Evolutionary conservation across 129 eudicot species (phyloP), one percentile per base, ranked within the genome.

Genomic region (Pseudognaphalium luteoalbum): DNA sequence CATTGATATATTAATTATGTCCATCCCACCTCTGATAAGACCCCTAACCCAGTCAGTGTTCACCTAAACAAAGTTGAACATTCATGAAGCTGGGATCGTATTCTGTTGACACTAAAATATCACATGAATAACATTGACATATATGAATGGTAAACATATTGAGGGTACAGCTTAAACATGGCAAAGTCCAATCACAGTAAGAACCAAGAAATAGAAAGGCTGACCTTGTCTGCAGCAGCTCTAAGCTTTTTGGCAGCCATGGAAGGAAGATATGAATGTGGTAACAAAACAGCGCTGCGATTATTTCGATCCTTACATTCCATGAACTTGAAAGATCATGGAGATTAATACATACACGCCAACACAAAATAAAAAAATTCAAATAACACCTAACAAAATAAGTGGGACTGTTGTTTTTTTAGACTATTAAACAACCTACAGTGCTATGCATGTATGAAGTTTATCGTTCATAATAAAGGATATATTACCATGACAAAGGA

Each of bases 291-390:
- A 52, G 94, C 80, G 70, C 90, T 86, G 79, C 81, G 96, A 77
- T 94, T 89, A 60, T 88, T 89, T 47, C 99, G 84, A 86, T 94
- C 96, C 80, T 94, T 94, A 89, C 99, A 94, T 78, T 94, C 99
- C 90, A 81, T 83, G 81, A 94, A 94, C 99, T 97, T 94, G 90
- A 76, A 89, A 77, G 76, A 82, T 83, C 80, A 81, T 78, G 60
- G 87, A 71, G 86, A 88, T 88, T 87, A 91, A 88, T 88, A 82
- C 83, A 86, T 86, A 85, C 88, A 85, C 77, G 75, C 68, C 68
- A 91, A 81, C 87, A 85, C 59, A 82, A 81, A 66, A 61, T 76
- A 76, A 77, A 29, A 25, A 67, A 71, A 75, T 64, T 32, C 78
- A 84, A 69, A 75, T 10, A n/a, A n/a, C n/a, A 75, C 73, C 80